Percentiles rank a stretch among this genome's conserved stretches.
These are phyloP conservation scores for Zea mays DNA, from an alignment of 176 grass and related monocot genomes.

Conservation along the genomic window Zm-B73-REFERENCE-NAM-5.0 NC_050096.1:296256501-296257000, in stretches of 20 bases:
- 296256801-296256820: no score
- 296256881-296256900: background rate
- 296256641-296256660: constrained; percentile 9
- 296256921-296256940: background rate
- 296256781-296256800: constrained; percentile 7
- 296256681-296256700: no score
- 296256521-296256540: no score
- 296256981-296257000: no score
- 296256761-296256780: no score
- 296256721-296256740: no score
- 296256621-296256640: background rate
- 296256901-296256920: background rate
- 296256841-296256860: background rate
- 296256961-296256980: background rate
- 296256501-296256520: no score
- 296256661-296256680: background rate
- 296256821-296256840: no score
- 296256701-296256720: no score
- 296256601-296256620: background rate
- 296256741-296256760: no score
- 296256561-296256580: background rate
- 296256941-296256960: background rate
- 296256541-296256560: no score
- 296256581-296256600: background rate
- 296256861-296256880: constrained; percentile 40